A percentile compares a stretch with the other conserved stretches of the same genome.
These are phyloP conservation scores for Pestalotiopsis fici DNA, from an alignment of 2,329 filamentous ascomycete species.

Conservation along the genomic window DNA sequence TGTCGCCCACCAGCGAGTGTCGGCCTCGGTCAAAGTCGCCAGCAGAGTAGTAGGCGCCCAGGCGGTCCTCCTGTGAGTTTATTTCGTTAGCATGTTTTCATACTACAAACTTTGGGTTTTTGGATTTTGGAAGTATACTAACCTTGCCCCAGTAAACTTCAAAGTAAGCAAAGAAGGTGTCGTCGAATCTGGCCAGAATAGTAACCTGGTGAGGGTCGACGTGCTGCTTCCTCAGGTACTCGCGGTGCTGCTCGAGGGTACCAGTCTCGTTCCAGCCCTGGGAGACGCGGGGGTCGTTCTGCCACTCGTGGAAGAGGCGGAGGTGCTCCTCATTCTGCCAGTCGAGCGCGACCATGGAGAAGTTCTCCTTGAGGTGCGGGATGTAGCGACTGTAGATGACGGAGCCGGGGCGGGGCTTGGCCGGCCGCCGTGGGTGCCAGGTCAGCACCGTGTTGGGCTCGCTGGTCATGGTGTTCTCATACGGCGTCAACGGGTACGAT, in stretches of 20 bases:
- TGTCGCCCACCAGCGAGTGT: slow-evolving; percentile 60
- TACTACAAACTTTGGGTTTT: slow-evolving; percentile 1
- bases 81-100: neutral
- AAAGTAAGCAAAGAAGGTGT: slow-evolving; percentile 73
- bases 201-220: slow-evolving; percentile 72
- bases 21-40: slow-evolving; percentile 60
- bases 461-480: slow-evolving; percentile 46
- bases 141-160: slow-evolving; percentile 77
- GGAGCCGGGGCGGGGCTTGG: slow-evolving; percentile 70
- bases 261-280: slow-evolving; percentile 81
- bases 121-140: slow-evolving; percentile 13
- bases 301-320: slow-evolving; percentile 74
- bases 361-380: slow-evolving; percentile 73
- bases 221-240: slow-evolving; percentile 69
- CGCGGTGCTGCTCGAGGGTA: slow-evolving; percentile 71
- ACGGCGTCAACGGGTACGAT: slow-evolving; percentile 49
- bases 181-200: slow-evolving; percentile 71
- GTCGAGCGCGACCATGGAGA: slow-evolving; percentile 76
- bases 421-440: slow-evolving; percentile 70
- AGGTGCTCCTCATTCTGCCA: slow-evolving; percentile 66
- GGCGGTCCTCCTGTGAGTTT: slow-evolving; percentile 50
- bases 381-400: slow-evolving; percentile 79
- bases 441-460: slow-evolving; percentile 30
- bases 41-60: slow-evolving; percentile 57
- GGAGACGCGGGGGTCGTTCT: slow-evolving; percentile 80